These are phyloP conservation scores for Lolium perenne DNA, from an alignment of 176 grass and related monocot genomes.

Conservation along the genomic window DNA sequence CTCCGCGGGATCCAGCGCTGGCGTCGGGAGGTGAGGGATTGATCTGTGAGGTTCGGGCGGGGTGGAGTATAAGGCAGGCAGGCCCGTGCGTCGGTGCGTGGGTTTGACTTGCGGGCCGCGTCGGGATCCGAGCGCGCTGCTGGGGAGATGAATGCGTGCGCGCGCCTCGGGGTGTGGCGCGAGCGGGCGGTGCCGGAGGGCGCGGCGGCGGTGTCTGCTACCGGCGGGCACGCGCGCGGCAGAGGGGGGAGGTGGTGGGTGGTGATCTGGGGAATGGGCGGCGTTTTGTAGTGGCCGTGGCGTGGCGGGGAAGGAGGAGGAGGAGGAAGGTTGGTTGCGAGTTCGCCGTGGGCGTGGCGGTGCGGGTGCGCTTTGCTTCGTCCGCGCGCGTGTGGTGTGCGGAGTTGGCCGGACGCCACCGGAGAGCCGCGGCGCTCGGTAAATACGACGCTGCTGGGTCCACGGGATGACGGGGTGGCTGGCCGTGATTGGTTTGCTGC, in stretches of 20 bases:
- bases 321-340: background rate
- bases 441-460: background rate
- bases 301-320: background rate
- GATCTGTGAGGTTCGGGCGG: conserved; percentile 22
- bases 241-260: background rate
- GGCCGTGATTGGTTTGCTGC: background rate
- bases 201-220: background rate
- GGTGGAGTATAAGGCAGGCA: background rate
- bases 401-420: conserved; percentile 29
- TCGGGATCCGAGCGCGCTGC: background rate
- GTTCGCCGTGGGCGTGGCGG: conserved; percentile 38
- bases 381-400: background rate
- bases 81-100: background rate
- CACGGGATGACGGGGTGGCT: background rate
- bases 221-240: conserved; percentile 25
- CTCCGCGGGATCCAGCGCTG: conserved; percentile 62
- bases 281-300: background rate
- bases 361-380: conserved; percentile 12
- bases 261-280: background rate
- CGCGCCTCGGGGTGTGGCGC: conserved; percentile 34
- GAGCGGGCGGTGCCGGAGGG: background rate
- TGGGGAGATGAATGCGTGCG: background rate
- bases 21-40: background rate
- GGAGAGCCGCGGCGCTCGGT: conserved; percentile 1
- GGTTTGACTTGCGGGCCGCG: conserved; percentile 42